phyloP scores from a whole-genome alignment of 148 eudicot species.

The Silene latifolia region DNA sequence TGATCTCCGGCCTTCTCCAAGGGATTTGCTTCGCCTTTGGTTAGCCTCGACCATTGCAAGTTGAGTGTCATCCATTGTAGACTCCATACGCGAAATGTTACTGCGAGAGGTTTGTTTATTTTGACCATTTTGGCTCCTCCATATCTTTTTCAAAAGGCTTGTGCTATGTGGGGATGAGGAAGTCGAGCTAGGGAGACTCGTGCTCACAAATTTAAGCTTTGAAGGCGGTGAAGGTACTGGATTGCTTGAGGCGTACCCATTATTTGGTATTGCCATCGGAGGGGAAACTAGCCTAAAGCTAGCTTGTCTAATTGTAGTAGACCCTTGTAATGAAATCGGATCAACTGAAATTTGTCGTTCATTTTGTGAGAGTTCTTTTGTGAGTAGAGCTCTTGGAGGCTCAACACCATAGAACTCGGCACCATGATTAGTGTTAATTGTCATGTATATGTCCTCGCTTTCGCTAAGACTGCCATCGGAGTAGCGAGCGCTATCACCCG shows the following conservation, averaged over 20 bases:
- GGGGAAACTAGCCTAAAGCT: conserved; percentile 32
- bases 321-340: conserved; percentile 61
- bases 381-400: conserved; percentile 28
- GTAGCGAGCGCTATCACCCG: conserved; percentile 25
- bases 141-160: conserved; percentile 32
- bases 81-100: conserved; percentile 36
- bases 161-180: conserved; percentile 43
- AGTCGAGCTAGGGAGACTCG: conserved; percentile 64
- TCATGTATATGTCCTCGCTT: conserved; percentile 35
- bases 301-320: conserved; percentile 26
- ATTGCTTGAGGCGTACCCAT: conserved; percentile 7
- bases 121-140: conserved; percentile 19
- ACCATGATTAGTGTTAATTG: conserved; percentile 29
- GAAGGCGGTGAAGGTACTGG: conserved; percentile 35
- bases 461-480: conserved; percentile 29
- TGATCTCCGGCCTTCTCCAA: conserved; percentile 50
- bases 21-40: conserved; percentile 57
- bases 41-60: conserved; percentile 41
- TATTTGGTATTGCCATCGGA: conserved; percentile 10
- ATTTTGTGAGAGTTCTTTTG: conserved; percentile 29
- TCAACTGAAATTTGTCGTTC: conserved; percentile 78
- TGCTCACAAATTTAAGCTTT: conserved; percentile 49
- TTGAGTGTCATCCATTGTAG: conserved; percentile 49
- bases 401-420: conserved; percentile 36
- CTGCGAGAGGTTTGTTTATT: conserved; percentile 9